Evolutionary conservation across 2,329 filamentous ascomycete species (phyloP).

Genomic region (Neonectria sp.): DNA sequence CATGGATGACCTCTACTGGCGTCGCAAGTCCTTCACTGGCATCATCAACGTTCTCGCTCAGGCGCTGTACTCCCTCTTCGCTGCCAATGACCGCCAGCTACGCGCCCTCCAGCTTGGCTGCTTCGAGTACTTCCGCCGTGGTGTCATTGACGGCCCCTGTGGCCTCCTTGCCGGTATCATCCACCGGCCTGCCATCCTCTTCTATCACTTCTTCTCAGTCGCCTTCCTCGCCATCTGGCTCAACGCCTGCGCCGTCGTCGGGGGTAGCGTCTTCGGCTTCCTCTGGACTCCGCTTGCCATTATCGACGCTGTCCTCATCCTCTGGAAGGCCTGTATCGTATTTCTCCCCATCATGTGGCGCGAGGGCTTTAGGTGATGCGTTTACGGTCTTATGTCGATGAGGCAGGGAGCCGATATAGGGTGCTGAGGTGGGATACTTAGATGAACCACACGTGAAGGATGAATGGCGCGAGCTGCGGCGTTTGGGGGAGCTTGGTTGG

Average conservation of each 20-base stretch:
- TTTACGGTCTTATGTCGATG: neutral
- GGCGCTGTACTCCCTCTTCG: conserved; percentile 92
- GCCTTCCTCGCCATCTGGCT: conserved; percentile 90
- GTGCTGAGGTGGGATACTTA: neutral
- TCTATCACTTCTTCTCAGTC: conserved; percentile 95
- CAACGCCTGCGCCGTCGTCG: conserved; percentile 58
- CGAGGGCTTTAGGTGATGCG: conserved; percentile 63
- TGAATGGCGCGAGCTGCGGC: conserved; percentile 40
- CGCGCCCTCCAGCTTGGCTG: conserved; percentile 89
- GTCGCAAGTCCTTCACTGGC: conserved; percentile 83
- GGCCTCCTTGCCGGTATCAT: conserved; percentile 88
- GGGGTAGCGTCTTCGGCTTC: conserved; percentile 55
- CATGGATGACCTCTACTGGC: conserved; percentile 87
- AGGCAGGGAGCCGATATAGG: neutral
- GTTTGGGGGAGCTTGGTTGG: conserved; percentile 41
- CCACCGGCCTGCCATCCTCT: conserved; percentile 81
- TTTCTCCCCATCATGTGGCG: conserved; percentile 86
- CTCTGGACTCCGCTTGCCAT: conserved; percentile 72
- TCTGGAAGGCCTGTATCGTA: conserved; percentile 86
- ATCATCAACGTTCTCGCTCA: conserved; percentile 99
- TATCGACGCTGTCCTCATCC: conserved; percentile 76
- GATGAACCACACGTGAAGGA: conserved; percentile 17
- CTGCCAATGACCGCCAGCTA: conserved; percentile 84
- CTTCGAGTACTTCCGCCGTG: conserved; percentile 90
- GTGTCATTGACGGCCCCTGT: conserved; percentile 83